Base-by-base conservation (phyloP, 768 basidiomycete genomes). In the Coprinopsis marcescibilis region DNA sequence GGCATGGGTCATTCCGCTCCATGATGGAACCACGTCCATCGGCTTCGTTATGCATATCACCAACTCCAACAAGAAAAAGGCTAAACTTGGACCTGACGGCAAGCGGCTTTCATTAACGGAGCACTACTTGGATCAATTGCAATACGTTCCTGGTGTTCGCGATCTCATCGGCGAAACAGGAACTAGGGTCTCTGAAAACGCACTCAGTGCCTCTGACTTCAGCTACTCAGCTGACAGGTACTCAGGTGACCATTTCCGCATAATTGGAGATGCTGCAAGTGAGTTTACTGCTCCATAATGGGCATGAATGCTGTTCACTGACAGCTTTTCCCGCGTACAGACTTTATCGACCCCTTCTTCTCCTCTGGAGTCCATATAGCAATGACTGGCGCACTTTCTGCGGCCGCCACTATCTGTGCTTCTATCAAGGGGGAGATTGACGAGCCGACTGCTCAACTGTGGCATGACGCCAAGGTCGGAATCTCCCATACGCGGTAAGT, bases 1-100 rank as follows among this genome's bases (percentile, higher is more conserved):
- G 78, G 65, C 67, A 20, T 80, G 78, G 77, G 70, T 68, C 36
- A 78, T 80, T 38, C 77, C 78, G 17, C 62, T 78, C 19, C 72
- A 75, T 50, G 64, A 75, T 45, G 73, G 69, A 2, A 74, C 66
- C 1, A 69, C 65, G 1, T 78, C 77, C 5, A 58, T 80, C 2
- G 78, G 78, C 2, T 52, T 80, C 30, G 71, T 78, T 8, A 67
- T 76, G 55, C 65, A 73, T 41, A 67, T 72, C 30, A 60, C 59
- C 20, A 46, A 52, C 8, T 64, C 63, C 50, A 63, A 60, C 39
- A 60, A 58, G 21, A 71, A 62, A 50, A 69, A 66, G 51, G 46
- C 54, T 35, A 41, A 44, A 13, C 17, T 36, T 11, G 50, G 48
- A 14, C 45, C 49, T 7, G 50, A 57, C 30, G 49, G 27, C 8